Evolutionary conservation across 108 stramenopile genomes (phyloP).

Genomic region (Pelagomonas calceolata): DNA sequence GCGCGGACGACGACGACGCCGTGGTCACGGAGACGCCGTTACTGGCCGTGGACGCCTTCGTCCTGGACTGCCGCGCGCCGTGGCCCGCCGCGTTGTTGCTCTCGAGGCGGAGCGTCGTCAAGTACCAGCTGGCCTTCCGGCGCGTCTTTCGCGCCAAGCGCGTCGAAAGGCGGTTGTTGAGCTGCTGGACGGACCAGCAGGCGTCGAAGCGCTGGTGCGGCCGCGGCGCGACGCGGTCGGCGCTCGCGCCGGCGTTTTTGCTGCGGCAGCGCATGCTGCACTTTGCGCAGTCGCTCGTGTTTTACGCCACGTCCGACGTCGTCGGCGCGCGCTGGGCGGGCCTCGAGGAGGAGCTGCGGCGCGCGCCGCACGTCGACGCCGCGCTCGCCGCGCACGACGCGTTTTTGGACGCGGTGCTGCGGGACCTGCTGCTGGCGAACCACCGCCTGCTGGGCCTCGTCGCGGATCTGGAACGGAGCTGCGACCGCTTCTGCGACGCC

Average conservation of each 20-base stretch:
- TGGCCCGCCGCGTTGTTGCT: slow-evolving; percentile 86
- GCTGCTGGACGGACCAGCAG: slow-evolving; percentile 78
- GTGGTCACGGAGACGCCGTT: slow-evolving; percentile 47
- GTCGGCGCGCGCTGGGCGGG: slow-evolving; percentile 80
- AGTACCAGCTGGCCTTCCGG: slow-evolving; percentile 90
- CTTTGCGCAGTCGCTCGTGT: slow-evolving; percentile 90
- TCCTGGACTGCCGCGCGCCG: slow-evolving; percentile 64
- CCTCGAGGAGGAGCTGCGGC: slow-evolving; percentile 42
- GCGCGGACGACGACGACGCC: not conserved
- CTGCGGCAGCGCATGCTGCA: slow-evolving; percentile 92
- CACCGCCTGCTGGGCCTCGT: slow-evolving; percentile 47
- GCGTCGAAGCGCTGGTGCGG: slow-evolving; percentile 62
- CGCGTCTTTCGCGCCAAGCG: slow-evolving; percentile 95
- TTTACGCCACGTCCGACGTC: slow-evolving; percentile 94
- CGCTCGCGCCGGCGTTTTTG: slow-evolving; percentile 62
- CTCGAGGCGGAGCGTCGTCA: slow-evolving; percentile 54
- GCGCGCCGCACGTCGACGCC: slow-evolving; percentile 67
- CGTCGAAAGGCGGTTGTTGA: slow-evolving; percentile 83
- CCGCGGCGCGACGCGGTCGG: slow-evolving; percentile 35
- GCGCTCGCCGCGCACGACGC: slow-evolving; percentile 63
- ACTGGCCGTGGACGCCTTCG: too few species aligned
- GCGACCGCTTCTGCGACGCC: too few species aligned
- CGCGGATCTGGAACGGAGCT: too few species aligned
- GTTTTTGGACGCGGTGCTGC: slow-evolving; percentile 69
- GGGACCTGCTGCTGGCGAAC: slow-evolving; percentile 84